Percentiles rank a stretch among this genome's conserved stretches.
Evolutionary conservation across 305 asterid genomes (phyloP).

Genomic region (Fraxinus floribunda): DNA sequence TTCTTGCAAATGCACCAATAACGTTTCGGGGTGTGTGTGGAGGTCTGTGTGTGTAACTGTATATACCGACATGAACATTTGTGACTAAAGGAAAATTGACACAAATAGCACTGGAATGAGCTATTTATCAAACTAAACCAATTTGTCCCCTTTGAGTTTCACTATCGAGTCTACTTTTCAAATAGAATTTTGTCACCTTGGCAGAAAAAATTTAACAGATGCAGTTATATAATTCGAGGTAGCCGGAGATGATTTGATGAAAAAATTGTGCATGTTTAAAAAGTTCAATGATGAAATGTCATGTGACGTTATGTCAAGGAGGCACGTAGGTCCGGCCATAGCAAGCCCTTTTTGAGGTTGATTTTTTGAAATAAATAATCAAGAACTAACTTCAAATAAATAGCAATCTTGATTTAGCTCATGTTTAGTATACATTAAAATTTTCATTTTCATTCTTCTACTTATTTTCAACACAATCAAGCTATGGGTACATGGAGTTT

Average conservation of each 20-base stretch:
- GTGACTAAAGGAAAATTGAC: not conserved
- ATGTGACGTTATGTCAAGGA: no score
- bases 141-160: not conserved
- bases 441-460: no score
- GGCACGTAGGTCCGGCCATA: no score
- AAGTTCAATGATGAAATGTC: no score
- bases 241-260: no score
- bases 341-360: not conserved
- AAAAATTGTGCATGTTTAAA: no score
- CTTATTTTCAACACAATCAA: no score
- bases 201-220: no score
- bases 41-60: no score
- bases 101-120: not conserved
- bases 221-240: no score
- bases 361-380: not conserved
- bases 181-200: not conserved
- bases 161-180: not conserved
- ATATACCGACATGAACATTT: not conserved
- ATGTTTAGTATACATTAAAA: no score
- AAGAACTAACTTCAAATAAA: not conserved
- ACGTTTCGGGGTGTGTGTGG: not conserved
- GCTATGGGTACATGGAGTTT: no score
- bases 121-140: not conserved
- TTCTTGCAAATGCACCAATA: not conserved
- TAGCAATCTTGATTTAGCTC: not conserved